phyloP scores from a whole-genome alignment of 2,329 filamentous ascomycete species.

The Pseudogymnoascus sp. region DNA sequence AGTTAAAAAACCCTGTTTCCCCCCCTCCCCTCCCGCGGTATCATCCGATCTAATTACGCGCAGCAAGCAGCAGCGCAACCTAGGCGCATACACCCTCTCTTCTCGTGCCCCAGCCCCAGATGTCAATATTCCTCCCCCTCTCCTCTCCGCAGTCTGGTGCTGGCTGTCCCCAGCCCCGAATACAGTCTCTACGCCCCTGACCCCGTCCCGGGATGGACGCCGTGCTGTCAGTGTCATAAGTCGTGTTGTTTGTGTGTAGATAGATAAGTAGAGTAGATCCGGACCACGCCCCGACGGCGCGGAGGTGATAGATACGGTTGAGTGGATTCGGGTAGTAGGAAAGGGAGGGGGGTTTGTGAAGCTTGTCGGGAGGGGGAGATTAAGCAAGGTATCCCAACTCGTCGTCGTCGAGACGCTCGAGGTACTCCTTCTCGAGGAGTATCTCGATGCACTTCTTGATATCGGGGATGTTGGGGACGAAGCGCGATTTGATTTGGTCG shows the following conservation, averaged over 20 bases:
- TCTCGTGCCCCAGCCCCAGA: background rate
- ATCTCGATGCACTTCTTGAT: conserved; percentile 99
- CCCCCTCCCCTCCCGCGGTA: background rate
- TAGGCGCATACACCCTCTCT: background rate
- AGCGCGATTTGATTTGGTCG: conserved; percentile 86
- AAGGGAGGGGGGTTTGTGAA: background rate
- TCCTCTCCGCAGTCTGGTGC: background rate
- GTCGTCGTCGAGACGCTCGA: conserved; percentile 90
- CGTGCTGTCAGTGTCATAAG: background rate
- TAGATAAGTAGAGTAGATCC: background rate
- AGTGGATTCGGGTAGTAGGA: background rate
- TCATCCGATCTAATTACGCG: background rate
- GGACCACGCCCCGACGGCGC: background rate
- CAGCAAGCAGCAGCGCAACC: background rate
- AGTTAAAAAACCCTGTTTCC: background rate
- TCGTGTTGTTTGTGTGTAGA: background rate
- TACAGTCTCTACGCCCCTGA: background rate
- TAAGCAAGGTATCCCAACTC: conserved; percentile 91
- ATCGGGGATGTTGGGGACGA: conserved; percentile 85
- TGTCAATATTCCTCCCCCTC: background rate
- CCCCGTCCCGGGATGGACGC: background rate
- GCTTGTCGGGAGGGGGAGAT: conserved; percentile 21
- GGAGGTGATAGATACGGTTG: too few relatives aligned
- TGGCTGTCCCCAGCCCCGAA: background rate
- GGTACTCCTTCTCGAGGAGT: conserved; percentile 95